Evolutionary conservation across 441 rosid species (phyloP).

Genomic region (Eutrema salsugineum): DNA sequence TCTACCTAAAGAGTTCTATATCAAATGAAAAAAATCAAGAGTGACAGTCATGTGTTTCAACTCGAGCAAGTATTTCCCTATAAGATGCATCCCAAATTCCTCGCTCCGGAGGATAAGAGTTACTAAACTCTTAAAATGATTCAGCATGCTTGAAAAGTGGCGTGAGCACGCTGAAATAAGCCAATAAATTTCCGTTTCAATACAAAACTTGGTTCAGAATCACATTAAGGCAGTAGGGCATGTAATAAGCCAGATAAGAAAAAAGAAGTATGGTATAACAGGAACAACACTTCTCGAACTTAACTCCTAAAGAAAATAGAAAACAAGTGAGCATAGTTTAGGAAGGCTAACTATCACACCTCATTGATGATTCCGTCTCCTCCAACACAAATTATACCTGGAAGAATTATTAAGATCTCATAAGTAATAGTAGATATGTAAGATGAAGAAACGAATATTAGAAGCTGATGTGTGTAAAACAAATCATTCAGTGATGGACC

Average conservation of each 20-base stretch:
- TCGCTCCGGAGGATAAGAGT: constrained; percentile 5
- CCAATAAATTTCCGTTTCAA: constrained; percentile 2
- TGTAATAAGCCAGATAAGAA: constrained; percentile 5
- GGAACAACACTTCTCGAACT: not conserved
- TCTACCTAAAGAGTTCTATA: constrained; percentile 18
- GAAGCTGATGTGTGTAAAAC: not conserved
- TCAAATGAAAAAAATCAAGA: not conserved
- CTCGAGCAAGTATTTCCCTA: constrained; percentile 16
- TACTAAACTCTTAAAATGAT: constrained; percentile 19
- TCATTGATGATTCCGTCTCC: constrained; percentile 98
- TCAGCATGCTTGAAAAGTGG: constrained; percentile 26
- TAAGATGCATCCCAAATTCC: constrained; percentile 23
- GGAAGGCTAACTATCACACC: constrained; percentile 48
- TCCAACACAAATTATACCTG: constrained; percentile 96
- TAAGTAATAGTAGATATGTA: constrained; percentile 9
- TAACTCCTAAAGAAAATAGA: not conserved
- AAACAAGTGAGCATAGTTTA: not conserved
- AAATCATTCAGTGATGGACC: constrained; percentile 5
- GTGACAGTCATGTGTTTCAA: not conserved
- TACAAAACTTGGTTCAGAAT: constrained; percentile 1
- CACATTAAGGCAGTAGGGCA: not conserved
- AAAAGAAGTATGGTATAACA: not conserved
- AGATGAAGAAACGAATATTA: not conserved
- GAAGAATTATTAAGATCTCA: constrained; percentile 19
- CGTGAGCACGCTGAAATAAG: constrained; percentile 24